Base-by-base conservation (phyloP, 768 basidiomycete genomes). In the Suillus brevipes region DNA sequence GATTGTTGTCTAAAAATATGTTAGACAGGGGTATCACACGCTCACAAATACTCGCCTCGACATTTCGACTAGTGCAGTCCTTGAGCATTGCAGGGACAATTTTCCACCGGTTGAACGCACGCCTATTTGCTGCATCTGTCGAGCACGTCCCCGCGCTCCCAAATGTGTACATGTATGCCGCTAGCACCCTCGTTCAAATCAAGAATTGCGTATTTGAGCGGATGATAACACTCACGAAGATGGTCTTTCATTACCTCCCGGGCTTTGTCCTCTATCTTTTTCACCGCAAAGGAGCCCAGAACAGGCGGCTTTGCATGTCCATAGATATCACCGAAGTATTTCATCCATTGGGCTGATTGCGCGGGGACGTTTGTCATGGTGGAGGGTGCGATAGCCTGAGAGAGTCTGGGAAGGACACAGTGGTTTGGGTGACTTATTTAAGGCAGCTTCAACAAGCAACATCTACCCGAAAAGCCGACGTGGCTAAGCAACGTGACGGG, bases 21-120 rank as follows among this genome's bases (percentile, higher is more conserved):
- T 38, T 64, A 53, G 5, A 14, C 36, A 63, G 18, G 53, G 43
- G 31, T 16, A 12, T 50, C 12, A 25, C 63, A 40, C 20, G 57
- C 5, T 55, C 25, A n/a, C 23, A 20, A 20, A 55, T 3, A 65
- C 80, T 60, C 69, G 89, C 92, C 69, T 89, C 84, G 37, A 94
- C 72, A 56, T 74, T 84, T 25, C 91, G 84, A 23, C 77, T 73
- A 5, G 85, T 85, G 0, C 84, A 84, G 66, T 87, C 79, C 23
- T 86, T 81, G 38, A 94, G 83, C 91, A 93, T 92, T 7, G 89
- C 85, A 3, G 92, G 92, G n/a, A 95, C 79, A 72, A 96, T 90
- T 42, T 84, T 84, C 81, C 84, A 94, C 62, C 81, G 85, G 28
- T 85, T 79, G 62, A 94, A 82, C 3, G 86, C 88, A 47, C 78